Percentiles rank a stretch among this genome's conserved stretches.
Evolutionary conservation across 768 basidiomycete genomes (phyloP).

Genomic region (Phanerochaete carnosa): DNA sequence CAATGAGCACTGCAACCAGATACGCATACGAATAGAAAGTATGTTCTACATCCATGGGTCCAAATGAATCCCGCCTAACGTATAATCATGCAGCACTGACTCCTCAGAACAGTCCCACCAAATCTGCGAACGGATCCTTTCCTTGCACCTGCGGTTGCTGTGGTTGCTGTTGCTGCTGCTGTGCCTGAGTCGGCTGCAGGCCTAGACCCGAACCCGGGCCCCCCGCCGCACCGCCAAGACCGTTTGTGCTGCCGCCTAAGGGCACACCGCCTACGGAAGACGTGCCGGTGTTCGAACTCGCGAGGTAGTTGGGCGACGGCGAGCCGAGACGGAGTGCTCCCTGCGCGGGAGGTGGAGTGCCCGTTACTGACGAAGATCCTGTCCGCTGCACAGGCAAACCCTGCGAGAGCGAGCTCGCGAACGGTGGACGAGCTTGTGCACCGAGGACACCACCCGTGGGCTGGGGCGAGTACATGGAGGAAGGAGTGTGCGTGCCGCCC

Average conservation of each 20-base stretch:
- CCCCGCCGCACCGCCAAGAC: neutral
- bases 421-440: neutral
- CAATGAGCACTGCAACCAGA: neutral
- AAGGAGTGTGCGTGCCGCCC: neutral
- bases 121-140: constrained; percentile 85
- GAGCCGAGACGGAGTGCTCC: constrained; percentile 7
- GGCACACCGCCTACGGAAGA: neutral
- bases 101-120: constrained; percentile 66
- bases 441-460: neutral
- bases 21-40: constrained; percentile 1
- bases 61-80: neutral
- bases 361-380: constrained; percentile 8
- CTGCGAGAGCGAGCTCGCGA: neutral
- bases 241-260: neutral
- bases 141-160: constrained; percentile 33
- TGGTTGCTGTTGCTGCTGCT: constrained; percentile 20
- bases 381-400: constrained; percentile 1
- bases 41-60: constrained; percentile 5
- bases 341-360: constrained; percentile 29
- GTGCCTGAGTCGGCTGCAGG: constrained; percentile 11
- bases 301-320: constrained; percentile 23
- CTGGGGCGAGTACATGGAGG: neutral
- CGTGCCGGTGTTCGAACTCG: constrained; percentile 5
- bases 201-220: constrained; percentile 11
- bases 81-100: neutral